phyloP scores from a whole-genome alignment of 345 rosid genomes.

The Clarkia xantiana region DNA sequence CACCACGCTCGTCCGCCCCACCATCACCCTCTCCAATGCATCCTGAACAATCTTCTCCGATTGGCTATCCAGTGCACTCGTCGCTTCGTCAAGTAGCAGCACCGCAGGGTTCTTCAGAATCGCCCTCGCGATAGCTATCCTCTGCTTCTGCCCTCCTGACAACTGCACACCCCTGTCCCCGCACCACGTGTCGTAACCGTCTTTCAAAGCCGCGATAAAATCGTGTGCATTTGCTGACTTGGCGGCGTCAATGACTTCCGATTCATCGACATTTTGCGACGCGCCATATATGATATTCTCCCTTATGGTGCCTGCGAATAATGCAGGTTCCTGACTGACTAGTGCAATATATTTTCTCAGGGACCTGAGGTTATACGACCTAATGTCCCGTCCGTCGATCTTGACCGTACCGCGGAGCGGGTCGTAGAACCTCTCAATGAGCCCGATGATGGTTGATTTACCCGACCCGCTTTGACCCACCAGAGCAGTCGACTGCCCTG shows the following conservation, averaged over 20 bases:
- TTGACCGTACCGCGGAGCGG: conserved; percentile 38
- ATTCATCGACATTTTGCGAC: conserved; percentile 30
- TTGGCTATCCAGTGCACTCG: conserved; percentile 85
- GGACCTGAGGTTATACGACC: conserved; percentile 36
- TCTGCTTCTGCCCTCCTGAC: conserved; percentile 94
- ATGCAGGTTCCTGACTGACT: conserved; percentile 65
- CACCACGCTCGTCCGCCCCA: conserved; percentile 54
- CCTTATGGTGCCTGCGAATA: conserved; percentile 48
- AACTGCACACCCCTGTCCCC: conserved; percentile 93
- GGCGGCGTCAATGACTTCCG: conserved; percentile 53
- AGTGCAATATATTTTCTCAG: conserved; percentile 48
- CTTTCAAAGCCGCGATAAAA: conserved; percentile 31
- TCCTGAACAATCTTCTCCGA: conserved; percentile 79
- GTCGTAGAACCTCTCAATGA: conserved; percentile 65
- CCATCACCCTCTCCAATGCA: conserved; percentile 73
- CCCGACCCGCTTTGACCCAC: conserved; percentile 62
- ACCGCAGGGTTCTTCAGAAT: conserved; percentile 66
- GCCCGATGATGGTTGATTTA: conserved; percentile 63
- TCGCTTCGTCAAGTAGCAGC: conserved; percentile 75
- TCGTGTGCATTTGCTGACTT: conserved; percentile 72
- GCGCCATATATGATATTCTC: conserved; percentile 56
- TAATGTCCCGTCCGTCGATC: conserved; percentile 49
- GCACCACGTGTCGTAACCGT: conserved; percentile 71
- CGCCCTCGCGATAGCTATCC: conserved; percentile 83
- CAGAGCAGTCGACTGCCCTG: conserved; percentile 10